Evolutionary conservation across 1,284 basidiomycete genomes (phyloP).

Genomic region (Lignosus rhinocerotis): DNA sequence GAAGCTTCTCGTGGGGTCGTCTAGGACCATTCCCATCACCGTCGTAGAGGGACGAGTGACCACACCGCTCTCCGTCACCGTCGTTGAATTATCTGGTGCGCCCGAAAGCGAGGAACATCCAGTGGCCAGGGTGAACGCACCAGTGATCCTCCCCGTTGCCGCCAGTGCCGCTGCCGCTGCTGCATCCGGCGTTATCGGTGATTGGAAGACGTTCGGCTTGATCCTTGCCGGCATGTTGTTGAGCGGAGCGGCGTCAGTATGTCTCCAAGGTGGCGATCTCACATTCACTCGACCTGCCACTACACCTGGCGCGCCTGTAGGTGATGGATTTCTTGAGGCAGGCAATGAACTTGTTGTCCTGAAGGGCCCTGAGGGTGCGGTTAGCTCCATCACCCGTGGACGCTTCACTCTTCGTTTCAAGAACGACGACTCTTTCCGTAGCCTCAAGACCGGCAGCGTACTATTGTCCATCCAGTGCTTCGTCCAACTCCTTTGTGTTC

Average conservation of each 20-base stretch:
- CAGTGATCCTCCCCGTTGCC: slow-evolving; percentile 17
- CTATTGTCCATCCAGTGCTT: slow-evolving; percentile 15
- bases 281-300: slow-evolving; percentile 19
- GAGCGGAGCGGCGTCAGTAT: slow-evolving; percentile 11
- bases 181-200: slow-evolving; percentile 14
- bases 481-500: slow-evolving; percentile 15
- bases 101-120: slow-evolving; percentile 17
- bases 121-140: slow-evolving; percentile 6
- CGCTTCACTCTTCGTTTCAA: slow-evolving; percentile 19
- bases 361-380: slow-evolving; percentile 14
- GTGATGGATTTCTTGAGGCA: slow-evolving; percentile 19
- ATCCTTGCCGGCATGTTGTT: slow-evolving; percentile 21
- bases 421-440: neutral
- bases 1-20: slow-evolving; percentile 5
- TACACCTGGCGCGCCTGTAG: slow-evolving; percentile 14
- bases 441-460: neutral
- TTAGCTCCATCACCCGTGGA: slow-evolving; percentile 18
- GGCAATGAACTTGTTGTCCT: slow-evolving; percentile 19
- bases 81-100: slow-evolving; percentile 11
- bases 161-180: slow-evolving; percentile 17
- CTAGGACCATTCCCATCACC: neutral
- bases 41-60: slow-evolving; percentile 14
- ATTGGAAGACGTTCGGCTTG: slow-evolving; percentile 14
- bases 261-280: slow-evolving; percentile 17
- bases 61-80: slow-evolving; percentile 16